phyloP scores from a whole-genome alignment of 768 basidiomycete genomes.

The Epithele typhae region DNA sequence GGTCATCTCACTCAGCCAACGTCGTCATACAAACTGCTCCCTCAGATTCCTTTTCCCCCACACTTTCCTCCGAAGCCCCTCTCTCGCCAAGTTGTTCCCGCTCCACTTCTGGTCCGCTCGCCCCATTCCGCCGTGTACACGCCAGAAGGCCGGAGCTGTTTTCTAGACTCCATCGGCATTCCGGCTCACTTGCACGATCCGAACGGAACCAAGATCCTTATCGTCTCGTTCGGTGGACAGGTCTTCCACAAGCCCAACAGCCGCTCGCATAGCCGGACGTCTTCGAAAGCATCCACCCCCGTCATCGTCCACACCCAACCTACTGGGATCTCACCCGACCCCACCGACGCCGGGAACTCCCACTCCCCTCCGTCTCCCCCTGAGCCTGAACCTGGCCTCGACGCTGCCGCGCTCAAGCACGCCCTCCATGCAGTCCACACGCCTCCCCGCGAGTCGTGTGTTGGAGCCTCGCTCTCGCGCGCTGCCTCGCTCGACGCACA shows the following conservation, averaged over 20 bases:
- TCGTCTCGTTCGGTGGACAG: slow-evolving; percentile 82
- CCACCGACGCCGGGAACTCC: neutral
- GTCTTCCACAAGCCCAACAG: slow-evolving; percentile 56
- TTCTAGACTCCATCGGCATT: slow-evolving; percentile 59
- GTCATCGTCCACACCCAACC: neutral
- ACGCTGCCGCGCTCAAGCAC: slow-evolving; percentile 8
- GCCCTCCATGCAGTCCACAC: slow-evolving; percentile 16
- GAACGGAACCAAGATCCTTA: slow-evolving; percentile 50
- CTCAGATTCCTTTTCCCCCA: slow-evolving; percentile 37
- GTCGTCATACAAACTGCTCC: slow-evolving; percentile 31
- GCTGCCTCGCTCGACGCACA: neutral
- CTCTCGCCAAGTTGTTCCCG: slow-evolving; percentile 39
- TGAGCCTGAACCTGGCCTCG: slow-evolving; percentile 1
- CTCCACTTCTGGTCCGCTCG: slow-evolving; percentile 70
- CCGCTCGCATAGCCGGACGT: slow-evolving; percentile 26
- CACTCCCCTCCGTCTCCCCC: neutral
- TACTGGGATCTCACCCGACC: neutral
- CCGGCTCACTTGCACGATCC: slow-evolving; percentile 47
- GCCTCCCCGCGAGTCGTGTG: neutral
- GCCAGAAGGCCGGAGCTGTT: slow-evolving; percentile 41
- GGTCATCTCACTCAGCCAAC: slow-evolving; percentile 34
- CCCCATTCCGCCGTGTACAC: slow-evolving; percentile 50
- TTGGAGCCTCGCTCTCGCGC: neutral
- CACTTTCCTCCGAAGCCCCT: slow-evolving; percentile 19
- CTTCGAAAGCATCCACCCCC: slow-evolving; percentile 15